Percentiles rank a stretch among this genome's conserved stretches.
These are phyloP conservation scores for Leptographium wingfieldii DNA, from an alignment of 2,329 filamentous ascomycete species.

Conservation along the genomic window DNA sequence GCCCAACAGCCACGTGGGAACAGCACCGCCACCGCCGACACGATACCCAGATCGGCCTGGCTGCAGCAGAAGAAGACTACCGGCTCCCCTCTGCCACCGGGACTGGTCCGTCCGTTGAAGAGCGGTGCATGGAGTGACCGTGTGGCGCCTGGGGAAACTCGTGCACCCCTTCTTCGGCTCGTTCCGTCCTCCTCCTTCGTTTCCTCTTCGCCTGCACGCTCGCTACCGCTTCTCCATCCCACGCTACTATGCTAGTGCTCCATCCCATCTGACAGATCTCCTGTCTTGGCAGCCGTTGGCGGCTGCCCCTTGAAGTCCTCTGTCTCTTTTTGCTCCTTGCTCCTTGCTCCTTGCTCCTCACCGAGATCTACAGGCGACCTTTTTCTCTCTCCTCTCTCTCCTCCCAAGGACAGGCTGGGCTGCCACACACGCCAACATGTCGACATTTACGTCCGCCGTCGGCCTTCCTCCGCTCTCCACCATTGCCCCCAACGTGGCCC, in stretches of 20 bases:
- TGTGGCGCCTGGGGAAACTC: constrained; percentile 1
- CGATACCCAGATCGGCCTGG: background rate
- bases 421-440: constrained; percentile 2
- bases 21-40: background rate
- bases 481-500: constrained; percentile 6
- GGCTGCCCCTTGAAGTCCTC: background rate
- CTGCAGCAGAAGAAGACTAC: background rate
- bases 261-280: constrained; percentile 8
- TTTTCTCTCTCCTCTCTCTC: background rate
- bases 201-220: background rate
- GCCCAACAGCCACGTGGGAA: background rate
- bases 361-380: background rate
- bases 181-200: background rate
- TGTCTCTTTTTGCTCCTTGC: background rate
- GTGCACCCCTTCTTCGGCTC: background rate
- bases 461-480: constrained; percentile 11
- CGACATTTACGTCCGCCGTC: constrained; percentile 6
- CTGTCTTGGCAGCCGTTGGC: constrained; percentile 9
- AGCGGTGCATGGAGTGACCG: constrained; percentile 4
- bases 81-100: background rate
- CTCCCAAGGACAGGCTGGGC: background rate
- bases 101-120: background rate
- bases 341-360: background rate
- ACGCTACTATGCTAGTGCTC: constrained; percentile 9
- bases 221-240: background rate